These are phyloP conservation scores for Penicillium rolfsii DNA, from an alignment of 2,329 filamentous ascomycete species.

Conservation along the genomic window DNA sequence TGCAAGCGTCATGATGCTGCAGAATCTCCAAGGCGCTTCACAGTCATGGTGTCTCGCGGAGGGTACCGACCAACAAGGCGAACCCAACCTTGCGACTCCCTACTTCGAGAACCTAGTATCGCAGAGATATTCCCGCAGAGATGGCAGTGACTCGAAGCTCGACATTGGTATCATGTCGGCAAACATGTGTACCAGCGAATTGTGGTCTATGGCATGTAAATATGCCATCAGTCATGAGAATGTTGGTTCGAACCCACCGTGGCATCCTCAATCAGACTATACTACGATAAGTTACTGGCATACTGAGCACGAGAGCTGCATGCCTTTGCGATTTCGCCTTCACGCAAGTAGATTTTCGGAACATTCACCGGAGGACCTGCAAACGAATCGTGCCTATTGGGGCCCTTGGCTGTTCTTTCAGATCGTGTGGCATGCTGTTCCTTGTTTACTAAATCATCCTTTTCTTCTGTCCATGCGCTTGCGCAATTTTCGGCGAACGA, in stretches of 20 bases:
- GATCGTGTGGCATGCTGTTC: slow-evolving; percentile 52
- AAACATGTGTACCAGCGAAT: slow-evolving; percentile 46
- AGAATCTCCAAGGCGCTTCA: slow-evolving; percentile 40
- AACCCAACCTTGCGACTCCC: neutral
- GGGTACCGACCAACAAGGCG: slow-evolving; percentile 15
- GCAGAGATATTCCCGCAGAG: slow-evolving; percentile 5
- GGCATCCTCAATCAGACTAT: slow-evolving; percentile 54
- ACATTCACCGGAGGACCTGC: slow-evolving; percentile 40
- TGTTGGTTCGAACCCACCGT: slow-evolving; percentile 43
- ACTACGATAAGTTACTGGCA: slow-evolving; percentile 50
- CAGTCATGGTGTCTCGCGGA: slow-evolving; percentile 9
- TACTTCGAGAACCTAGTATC: slow-evolving; percentile 9
- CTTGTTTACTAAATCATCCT: slow-evolving; percentile 55
- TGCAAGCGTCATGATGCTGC: slow-evolving; percentile 40
- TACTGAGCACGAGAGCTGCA: slow-evolving; percentile 53
- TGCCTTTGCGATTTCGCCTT: slow-evolving; percentile 53
- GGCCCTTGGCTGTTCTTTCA: slow-evolving; percentile 54
- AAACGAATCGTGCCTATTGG: slow-evolving; percentile 52
- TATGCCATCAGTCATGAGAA: slow-evolving; percentile 49
- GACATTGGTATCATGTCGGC: slow-evolving; percentile 46
- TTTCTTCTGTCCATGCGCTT: slow-evolving; percentile 53
- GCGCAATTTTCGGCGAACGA: slow-evolving; percentile 51
- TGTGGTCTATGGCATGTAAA: slow-evolving; percentile 51
- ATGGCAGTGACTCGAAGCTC: slow-evolving; percentile 15
- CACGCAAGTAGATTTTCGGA: slow-evolving; percentile 51